These are phyloP conservation scores for Paradendryphiella salina DNA, from an alignment of 2,329 filamentous ascomycete genomes.

Conservation along the genomic window DNA sequence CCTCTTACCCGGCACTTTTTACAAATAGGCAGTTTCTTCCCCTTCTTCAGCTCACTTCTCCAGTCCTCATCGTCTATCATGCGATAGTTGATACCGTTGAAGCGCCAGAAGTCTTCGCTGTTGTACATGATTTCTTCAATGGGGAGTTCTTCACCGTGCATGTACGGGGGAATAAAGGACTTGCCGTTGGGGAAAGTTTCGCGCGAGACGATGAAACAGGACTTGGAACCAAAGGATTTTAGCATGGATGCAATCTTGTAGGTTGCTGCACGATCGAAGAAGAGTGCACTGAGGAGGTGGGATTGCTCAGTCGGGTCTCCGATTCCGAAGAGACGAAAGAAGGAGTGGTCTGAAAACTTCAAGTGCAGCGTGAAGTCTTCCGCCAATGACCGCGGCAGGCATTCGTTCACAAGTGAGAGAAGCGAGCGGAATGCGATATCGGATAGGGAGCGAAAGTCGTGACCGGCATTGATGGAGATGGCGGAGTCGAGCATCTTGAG, in stretches of 20 bases:
- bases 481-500: conserved; percentile 36
- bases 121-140: conserved; percentile 35
- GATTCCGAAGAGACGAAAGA: conserved; percentile 18
- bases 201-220: conserved; percentile 28
- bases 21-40: conserved; percentile 17
- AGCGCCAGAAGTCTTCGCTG: conserved; percentile 34
- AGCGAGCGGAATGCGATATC: conserved; percentile 21
- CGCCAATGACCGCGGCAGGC: conserved; percentile 16
- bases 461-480: conserved; percentile 24
- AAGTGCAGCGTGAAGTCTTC: conserved; percentile 27
- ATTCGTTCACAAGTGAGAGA: conserved; percentile 21
- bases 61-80: conserved; percentile 32
- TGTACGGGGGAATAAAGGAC: conserved; percentile 41
- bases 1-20: conserved; percentile 15
- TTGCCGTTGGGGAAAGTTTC: conserved; percentile 25
- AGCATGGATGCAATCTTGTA: conserved; percentile 34
- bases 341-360: conserved; percentile 24
- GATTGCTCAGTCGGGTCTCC: conserved; percentile 14
- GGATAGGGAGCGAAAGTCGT: conserved; percentile 20
- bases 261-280: conserved; percentile 29
- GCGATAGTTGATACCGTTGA: conserved; percentile 33
- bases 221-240: conserved; percentile 21
- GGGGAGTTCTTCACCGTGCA: conserved; percentile 41
- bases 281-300: conserved; percentile 20
- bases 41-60: conserved; percentile 15